These are phyloP conservation scores for Triangularia verruculosa DNA, from an alignment of 2,329 filamentous ascomycete species.

Conservation along the genomic window DNA sequence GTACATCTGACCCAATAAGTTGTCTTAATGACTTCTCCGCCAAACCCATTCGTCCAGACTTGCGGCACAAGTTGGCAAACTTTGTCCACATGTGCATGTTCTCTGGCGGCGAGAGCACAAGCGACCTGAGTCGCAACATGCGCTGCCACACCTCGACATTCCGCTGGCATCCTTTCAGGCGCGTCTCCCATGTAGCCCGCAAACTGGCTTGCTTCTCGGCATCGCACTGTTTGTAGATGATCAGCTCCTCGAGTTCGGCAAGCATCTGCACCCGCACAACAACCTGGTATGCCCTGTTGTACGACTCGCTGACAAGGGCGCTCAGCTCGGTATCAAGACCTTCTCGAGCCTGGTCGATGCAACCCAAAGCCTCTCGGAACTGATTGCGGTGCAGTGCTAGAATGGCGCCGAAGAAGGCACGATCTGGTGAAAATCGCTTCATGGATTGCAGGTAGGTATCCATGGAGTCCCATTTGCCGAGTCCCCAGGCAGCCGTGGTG, in stretches of 20 bases:
- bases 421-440: conserved; percentile 88
- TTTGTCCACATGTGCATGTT: conserved; percentile 99
- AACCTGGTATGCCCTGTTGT: conserved; percentile 96
- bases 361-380: conserved; percentile 83
- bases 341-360: conserved; percentile 88
- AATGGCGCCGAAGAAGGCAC: conserved; percentile 97
- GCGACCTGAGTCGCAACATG: conserved; percentile 89
- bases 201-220: conserved; percentile 85
- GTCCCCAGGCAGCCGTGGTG: conserved; percentile 92
- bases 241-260: conserved; percentile 96
- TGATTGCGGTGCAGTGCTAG: conserved; percentile 92
- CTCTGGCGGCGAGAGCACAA: conserved; percentile 88
- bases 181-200: conserved; percentile 92
- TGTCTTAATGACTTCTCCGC: conserved; percentile 93
- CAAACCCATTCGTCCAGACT: conserved; percentile 88
- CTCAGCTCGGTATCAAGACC: conserved; percentile 94
- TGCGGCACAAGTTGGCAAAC: conserved; percentile 95
- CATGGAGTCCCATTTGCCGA: conserved; percentile 97
- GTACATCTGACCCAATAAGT: conserved; percentile 70
- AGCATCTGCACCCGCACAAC: conserved; percentile 99
- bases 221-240: conserved; percentile 94
- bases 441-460: conserved; percentile 94
- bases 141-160: conserved; percentile 98
- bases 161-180: conserved; percentile 89
- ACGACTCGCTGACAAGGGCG: conserved; percentile 95